Base-by-base conservation (phyloP, 257 asterid genomes). In the Galeopsis tetrahit region DNA sequence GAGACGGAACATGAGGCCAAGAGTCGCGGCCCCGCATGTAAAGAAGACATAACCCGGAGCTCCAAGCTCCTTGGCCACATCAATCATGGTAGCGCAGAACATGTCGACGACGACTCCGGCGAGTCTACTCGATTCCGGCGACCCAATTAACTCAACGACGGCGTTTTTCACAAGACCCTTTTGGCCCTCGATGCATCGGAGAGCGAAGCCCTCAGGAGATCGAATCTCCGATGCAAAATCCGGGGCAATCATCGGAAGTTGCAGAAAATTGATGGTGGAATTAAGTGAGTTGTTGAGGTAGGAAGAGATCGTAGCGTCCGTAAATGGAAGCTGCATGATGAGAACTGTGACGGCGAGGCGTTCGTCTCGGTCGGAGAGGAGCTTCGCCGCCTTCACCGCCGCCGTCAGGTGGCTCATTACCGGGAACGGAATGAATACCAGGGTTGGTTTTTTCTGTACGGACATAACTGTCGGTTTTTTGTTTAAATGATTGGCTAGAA, bases 11-110 rank as follows among this genome's bases (percentile, higher is more conserved):
- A 69, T 7, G 7, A 86, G 69, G 51, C 88, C 86, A 0, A 89
- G 78, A 0, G 9, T 6, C 0, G 86, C 82, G 1, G 95, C 87
- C 6, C 85, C 75, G 56, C 78, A 74, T 1, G 88, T 78, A 80
- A 68, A 81, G 71, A 73, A 84, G 3, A 84, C 43, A 60, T 83
- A 89, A 3, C 75, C 32, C 1, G 91, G 88, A 4, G 78, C 42
- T 5, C 74, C 82, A n/a, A 83, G 63, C 36, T 85, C 96, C 7
- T 72, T 53, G 1, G 91, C 96, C 10, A 85, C 83, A 2, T 89
- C 89, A 5, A 85, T 76, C 88, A 89, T 57, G 66, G 73, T 0
- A 10, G 56, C 9, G 74, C 85, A 69, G 6, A 68, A 14, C 38
- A 73, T 8, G 72, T 78, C 82, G 38, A 78, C 6, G 2, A 89